Evolutionary conservation across 805 yeast genomes (phyloP), one percentile per base, ranked within the genome.

Genomic region (Saccharomycopsis capsularis): DNA sequence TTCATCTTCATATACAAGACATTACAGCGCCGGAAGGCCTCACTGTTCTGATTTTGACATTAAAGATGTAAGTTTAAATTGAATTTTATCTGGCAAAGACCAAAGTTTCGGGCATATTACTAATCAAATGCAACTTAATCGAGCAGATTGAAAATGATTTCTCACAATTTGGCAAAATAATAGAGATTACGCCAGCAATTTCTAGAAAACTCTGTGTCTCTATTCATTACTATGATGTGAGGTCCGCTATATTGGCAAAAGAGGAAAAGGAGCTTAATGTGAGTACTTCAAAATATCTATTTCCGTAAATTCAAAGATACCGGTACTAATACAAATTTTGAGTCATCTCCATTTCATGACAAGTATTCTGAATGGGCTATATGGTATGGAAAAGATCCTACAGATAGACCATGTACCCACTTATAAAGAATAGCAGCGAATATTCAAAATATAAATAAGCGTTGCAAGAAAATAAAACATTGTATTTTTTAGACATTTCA

Each of bases 361-460:
- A 78, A 73, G 55, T 85, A 81, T 57, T 61, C 60, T 9, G 75
- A 68, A 3, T 85, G 93, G 93, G 63, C 69, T 5, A 63, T 81
- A 1, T 74, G 80, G 78, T 85, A 76, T 55, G 85, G 83, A 0
- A 73, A 71, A 40, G 95, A 85, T 61, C 75, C 76, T 1, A 70
- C 85, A 4, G 89, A 83, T 55, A 68, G 63, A 50, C 79, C 80
- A 3, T 73, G 81, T 63, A 43, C 56, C 29, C n/a, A 38, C 15
- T 18, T 48, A 40, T 48, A 43, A 25, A 21, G 13, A 16, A 22
- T 7, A n/a, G n/a, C n/a, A n/a, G n/a, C n/a, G n/a, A n/a, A n/a
- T n/a, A n/a, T n/a, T n/a, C n/a, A n/a, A n/a, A n/a, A 18, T n/a
- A 32, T n/a, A 32, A 32, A 18, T 32, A 32, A n/a, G 15, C 9